Evolutionary conservation across 1,139 yeast genomes (phyloP).

Genomic region (Yamadazyma diospyri): DNA sequence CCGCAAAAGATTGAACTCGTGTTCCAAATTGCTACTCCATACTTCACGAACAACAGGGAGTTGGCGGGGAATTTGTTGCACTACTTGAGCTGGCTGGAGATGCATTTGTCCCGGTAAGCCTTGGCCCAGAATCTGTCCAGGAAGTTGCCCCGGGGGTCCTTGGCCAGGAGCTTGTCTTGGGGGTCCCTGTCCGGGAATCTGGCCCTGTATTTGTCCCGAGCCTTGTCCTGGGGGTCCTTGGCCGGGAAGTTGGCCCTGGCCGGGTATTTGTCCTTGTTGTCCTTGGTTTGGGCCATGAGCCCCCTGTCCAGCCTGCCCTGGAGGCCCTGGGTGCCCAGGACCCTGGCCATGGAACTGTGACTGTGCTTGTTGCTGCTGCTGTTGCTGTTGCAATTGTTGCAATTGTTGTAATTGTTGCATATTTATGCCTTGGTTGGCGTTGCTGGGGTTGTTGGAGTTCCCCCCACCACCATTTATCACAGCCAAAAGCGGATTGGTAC

Average conservation of each 20-base stretch:
- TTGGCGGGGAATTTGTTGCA: constrained; percentile 11
- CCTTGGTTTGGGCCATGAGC: constrained; percentile 8
- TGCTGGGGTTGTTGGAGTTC: constrained; percentile 1
- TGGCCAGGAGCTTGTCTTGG: constrained; percentile 10
- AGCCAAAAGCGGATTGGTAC: constrained; percentile 37
- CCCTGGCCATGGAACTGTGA: constrained; percentile 11
- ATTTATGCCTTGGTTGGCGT: constrained; percentile 11
- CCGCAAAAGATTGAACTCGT: constrained; percentile 74
- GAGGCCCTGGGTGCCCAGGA: neutral
- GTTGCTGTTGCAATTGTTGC: constrained; percentile 13
- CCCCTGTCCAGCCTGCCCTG: constrained; percentile 5
- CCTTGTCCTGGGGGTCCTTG: neutral
- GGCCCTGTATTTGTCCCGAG: constrained; percentile 8
- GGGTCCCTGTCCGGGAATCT: constrained; percentile 9
- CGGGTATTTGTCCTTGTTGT: neutral
- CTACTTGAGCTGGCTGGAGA: constrained; percentile 3
- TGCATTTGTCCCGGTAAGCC: constrained; percentile 5
- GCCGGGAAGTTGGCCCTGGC: constrained; percentile 6
- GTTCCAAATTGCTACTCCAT: constrained; percentile 81
- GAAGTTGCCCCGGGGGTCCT: constrained; percentile 4
- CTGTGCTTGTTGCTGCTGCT: constrained; percentile 18
- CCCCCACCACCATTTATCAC: constrained; percentile 26
- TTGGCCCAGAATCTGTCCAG: constrained; percentile 10
- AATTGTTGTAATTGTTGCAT: constrained; percentile 15
- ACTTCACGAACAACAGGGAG: constrained; percentile 60